Conservation (phyloP, 345 rosid species). For the Syzygium grande region DNA sequence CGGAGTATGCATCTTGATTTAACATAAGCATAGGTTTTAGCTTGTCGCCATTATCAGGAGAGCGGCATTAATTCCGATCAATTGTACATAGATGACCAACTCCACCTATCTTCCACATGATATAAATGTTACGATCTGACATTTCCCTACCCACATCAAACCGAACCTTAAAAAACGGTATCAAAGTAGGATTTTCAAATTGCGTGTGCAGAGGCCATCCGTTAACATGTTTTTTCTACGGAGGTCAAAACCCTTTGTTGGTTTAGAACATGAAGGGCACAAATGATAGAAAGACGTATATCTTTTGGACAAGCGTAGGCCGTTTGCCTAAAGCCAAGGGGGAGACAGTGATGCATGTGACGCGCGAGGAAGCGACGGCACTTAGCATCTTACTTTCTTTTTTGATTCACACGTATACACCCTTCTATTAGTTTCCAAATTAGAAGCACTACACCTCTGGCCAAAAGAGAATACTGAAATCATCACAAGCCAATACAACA, state of each 20-base stretch:
- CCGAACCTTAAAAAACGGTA: background rate
- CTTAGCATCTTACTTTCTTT: background rate
- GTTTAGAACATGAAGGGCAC: background rate
- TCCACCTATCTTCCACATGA: background rate
- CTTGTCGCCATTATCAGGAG: background rate
- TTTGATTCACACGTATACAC: background rate
- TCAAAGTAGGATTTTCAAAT: background rate
- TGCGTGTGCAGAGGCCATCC: background rate
- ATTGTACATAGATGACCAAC: background rate
- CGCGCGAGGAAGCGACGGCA: background rate
- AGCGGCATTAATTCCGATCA: background rate
- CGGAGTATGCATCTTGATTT: rapidly evolving
- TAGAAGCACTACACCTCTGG: background rate
- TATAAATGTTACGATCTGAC: background rate
- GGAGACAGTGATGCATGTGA: background rate
- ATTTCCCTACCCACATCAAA: background rate
- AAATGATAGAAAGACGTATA: background rate
- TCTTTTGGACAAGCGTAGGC: background rate
- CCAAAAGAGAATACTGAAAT: background rate
- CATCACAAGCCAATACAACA: background rate
- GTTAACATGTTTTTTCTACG: background rate
- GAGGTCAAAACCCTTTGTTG: background rate
- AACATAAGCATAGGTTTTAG: background rate
- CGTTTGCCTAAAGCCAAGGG: background rate
- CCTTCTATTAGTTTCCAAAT: background rate